Percentiles rank a stretch among this genome's conserved stretches.
Conservation (phyloP, 2,329 filamentous ascomycete genomes). For the Curvularia spicifera region DNA sequence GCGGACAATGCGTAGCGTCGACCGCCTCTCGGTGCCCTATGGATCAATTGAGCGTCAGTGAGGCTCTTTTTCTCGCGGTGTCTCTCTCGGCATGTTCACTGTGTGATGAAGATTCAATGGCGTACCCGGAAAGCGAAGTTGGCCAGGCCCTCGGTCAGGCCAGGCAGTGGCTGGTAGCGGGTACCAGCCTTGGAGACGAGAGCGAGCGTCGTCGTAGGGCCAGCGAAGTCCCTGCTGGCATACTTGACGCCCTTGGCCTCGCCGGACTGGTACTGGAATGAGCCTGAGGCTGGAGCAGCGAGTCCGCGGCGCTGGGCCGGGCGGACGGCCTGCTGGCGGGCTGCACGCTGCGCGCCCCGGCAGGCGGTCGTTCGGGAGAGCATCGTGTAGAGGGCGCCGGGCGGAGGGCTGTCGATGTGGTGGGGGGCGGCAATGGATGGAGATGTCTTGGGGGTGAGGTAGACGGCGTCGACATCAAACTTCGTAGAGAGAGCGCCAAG, state of each 20-base stretch:
- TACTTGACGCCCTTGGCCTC: slow-evolving; percentile 90
- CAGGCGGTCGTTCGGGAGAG: slow-evolving; percentile 70
- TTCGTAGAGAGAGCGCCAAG: slow-evolving; percentile 17
- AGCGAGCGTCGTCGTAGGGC: slow-evolving; percentile 88
- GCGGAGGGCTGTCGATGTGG: slow-evolving; percentile 55
- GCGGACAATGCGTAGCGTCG: slow-evolving; percentile 88
- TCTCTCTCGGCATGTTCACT: background rate
- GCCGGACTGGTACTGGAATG: slow-evolving; percentile 85
- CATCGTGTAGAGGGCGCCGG: slow-evolving; percentile 59
- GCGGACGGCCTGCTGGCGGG: slow-evolving; percentile 64
- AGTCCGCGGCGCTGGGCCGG: slow-evolving; percentile 65
- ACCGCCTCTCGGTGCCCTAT: slow-evolving; percentile 87
- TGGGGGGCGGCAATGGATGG: slow-evolving; percentile 57
- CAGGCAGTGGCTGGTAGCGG: slow-evolving; percentile 87
- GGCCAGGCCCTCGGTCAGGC: slow-evolving; percentile 86
- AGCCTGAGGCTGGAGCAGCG: slow-evolving; percentile 71
- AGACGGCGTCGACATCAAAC: slow-evolving; percentile 16
- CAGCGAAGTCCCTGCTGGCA: slow-evolving; percentile 85
- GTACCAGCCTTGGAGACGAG: slow-evolving; percentile 94
- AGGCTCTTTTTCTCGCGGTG: slow-evolving; percentile 4
- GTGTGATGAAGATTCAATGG: slow-evolving; percentile 19
- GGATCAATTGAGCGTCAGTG: slow-evolving; percentile 40
- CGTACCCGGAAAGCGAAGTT: slow-evolving; percentile 96
- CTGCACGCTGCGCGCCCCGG: slow-evolving; percentile 68
- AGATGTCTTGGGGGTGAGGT: slow-evolving; percentile 28